These are phyloP conservation scores for Schizosaccharomyces cryophilus DNA, from an alignment of 805 yeast species.

Conservation along the genomic window DNA sequence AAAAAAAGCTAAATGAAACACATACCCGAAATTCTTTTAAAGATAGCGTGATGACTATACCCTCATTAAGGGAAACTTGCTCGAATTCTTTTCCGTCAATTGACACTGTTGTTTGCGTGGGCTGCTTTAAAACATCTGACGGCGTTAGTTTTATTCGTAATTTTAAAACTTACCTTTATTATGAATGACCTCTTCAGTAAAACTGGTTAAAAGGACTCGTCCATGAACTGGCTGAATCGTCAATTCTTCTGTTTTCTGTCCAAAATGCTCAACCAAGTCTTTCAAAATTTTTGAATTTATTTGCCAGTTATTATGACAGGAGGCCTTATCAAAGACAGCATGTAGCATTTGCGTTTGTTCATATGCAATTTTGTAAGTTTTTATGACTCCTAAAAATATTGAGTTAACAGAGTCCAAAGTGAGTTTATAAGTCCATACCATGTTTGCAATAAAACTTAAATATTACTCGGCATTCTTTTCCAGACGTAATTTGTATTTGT, in stretches of 20 bases:
- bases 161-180: neutral
- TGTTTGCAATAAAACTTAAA: neutral
- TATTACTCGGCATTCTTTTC: neutral
- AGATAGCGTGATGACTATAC: neutral
- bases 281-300: neutral
- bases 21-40: conserved; percentile 1
- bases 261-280: conserved; percentile 1
- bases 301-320: neutral
- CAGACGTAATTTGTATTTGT: neutral
- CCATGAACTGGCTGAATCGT: neutral
- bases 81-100: neutral
- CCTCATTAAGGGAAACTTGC: neutral
- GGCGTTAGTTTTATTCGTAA: too few relatives aligned
- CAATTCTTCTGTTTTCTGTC: neutral
- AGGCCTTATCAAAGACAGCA: neutral
- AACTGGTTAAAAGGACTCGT: neutral
- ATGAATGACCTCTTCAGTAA: neutral
- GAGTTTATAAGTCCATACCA: neutral
- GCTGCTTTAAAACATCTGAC: neutral
- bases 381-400: neutral
- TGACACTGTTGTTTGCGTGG: conserved; percentile 1
- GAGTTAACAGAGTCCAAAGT: neutral
- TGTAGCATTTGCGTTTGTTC: neutral
- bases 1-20: neutral
- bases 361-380: neutral